These are phyloP conservation scores for Penicilliopsis zonata DNA, from an alignment of 495 filamentous ascomycete species.

Conservation along the genomic window DNA sequence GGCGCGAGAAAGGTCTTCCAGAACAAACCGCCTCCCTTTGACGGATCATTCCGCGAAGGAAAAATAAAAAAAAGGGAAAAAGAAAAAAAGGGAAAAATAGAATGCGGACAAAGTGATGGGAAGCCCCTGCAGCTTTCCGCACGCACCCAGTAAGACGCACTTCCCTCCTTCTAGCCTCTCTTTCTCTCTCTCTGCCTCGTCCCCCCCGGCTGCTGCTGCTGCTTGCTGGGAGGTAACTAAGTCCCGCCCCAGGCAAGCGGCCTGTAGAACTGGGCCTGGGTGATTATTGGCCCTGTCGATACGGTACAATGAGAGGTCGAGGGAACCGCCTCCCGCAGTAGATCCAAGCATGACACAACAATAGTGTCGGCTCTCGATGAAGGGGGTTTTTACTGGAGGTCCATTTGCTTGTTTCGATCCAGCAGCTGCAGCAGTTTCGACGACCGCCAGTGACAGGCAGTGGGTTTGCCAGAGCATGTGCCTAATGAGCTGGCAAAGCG, in stretches of 20 bases:
- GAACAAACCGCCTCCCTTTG: too few species aligned
- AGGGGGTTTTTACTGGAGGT: not conserved
- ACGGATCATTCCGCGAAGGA: too few species aligned
- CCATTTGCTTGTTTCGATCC: constrained; percentile 1
- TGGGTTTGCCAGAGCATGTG: constrained; percentile 1
- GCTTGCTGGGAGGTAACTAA: too few species aligned
- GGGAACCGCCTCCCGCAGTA: constrained; percentile 8
- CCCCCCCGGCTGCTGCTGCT: too few species aligned
- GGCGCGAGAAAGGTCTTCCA: not conserved
- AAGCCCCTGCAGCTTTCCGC: not conserved
- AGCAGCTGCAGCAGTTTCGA: not conserved
- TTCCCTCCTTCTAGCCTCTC: constrained; percentile 7
- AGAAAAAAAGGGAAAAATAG: too few species aligned
- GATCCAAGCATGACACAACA: constrained; percentile 6
- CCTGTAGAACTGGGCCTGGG: too few species aligned
- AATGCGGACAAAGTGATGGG: not conserved
- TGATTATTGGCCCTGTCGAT: constrained; percentile 6
- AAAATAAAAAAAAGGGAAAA: too few species aligned
- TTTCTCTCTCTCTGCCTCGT: not conserved
- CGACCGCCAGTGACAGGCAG: too few species aligned
- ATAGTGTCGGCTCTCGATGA: not conserved
- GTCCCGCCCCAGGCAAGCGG: too few species aligned
- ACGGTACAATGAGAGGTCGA: constrained; percentile 10
- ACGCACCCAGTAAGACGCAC: constrained; percentile 1
- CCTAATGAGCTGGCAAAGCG: constrained; percentile 14